Evolutionary conservation across 1,284 basidiomycete genomes (phyloP).

Genomic region (Ceratobasidium theobromae): DNA sequence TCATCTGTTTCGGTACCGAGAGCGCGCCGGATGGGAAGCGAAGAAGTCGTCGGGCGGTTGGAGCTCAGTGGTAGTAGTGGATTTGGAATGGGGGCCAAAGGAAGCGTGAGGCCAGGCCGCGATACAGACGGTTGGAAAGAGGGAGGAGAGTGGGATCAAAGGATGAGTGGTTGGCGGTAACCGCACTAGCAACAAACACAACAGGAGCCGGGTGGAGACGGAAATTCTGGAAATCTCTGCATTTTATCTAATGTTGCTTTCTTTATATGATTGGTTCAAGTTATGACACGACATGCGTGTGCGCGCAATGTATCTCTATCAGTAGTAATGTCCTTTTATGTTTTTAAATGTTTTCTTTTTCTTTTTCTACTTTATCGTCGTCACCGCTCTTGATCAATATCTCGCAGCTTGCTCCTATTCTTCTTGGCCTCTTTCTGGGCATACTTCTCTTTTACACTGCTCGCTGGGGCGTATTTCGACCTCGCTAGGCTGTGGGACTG

Average conservation of each 20-base stretch:
- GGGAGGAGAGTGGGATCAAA: constrained; percentile 24
- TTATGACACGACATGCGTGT: too few species aligned
- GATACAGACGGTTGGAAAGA: constrained; percentile 27
- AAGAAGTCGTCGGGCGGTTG: constrained; percentile 25
- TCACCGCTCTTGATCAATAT: neutral
- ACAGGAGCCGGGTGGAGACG: neutral
- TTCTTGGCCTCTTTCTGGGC: neutral
- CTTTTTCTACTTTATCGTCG: neutral
- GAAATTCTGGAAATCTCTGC: neutral
- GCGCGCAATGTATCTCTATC: neutral
- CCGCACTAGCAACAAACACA: neutral
- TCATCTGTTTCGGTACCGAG: neutral
- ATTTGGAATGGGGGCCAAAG: neutral
- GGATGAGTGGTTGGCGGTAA: constrained; percentile 24
- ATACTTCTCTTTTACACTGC: neutral
- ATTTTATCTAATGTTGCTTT: neutral
- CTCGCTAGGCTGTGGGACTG: neutral
- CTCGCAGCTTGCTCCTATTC: neutral
- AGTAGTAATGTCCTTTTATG: neutral
- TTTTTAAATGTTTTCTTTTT: neutral
- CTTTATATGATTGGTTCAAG: too few species aligned
- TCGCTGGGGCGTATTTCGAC: neutral
- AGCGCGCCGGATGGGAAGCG: constrained; percentile 4
- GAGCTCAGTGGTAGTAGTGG: constrained; percentile 24
- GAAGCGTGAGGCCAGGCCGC: constrained; percentile 5